Percentiles rank a stretch among this genome's conserved stretches.
phyloP scores from a whole-genome alignment of 225 moss, liverwort and hornwort species.

The Sphagnum contortum region DNA sequence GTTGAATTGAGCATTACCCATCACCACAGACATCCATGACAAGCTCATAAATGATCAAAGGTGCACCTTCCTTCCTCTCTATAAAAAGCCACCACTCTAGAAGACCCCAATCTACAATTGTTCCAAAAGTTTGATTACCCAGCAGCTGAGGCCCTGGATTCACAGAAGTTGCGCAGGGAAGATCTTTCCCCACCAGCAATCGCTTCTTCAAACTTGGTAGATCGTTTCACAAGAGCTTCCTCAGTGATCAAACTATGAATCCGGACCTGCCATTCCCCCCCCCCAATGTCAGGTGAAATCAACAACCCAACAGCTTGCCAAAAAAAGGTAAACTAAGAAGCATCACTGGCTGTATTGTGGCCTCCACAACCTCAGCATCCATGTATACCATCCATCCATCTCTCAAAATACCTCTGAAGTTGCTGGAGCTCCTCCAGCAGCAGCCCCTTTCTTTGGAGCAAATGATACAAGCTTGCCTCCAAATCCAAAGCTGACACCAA shows the following conservation, averaged over 20 bases:
- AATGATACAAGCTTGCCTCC: constrained; percentile 87
- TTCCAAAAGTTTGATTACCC: constrained; percentile 21
- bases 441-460: constrained; percentile 40
- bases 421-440: constrained; percentile 12
- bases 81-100: too few relatives aligned
- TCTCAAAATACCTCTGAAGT: constrained; percentile 51
- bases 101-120: too few relatives aligned
- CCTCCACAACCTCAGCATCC: too few relatives aligned
- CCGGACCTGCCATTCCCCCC: constrained; percentile 38
- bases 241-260: constrained; percentile 75
- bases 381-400: too few relatives aligned
- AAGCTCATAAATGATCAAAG: too few relatives aligned
- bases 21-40: too few relatives aligned
- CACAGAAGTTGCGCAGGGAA: constrained; percentile 70
- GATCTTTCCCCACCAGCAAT: constrained; percentile 79
- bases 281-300: too few relatives aligned
- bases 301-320: too few relatives aligned
- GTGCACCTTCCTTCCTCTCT: too few relatives aligned
- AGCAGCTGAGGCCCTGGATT: constrained; percentile 52
- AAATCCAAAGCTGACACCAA: constrained; percentile 91
- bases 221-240: constrained; percentile 82
- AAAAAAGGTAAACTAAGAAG: too few relatives aligned
- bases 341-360: too few relatives aligned
- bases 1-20: too few relatives aligned
- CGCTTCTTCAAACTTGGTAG: constrained; percentile 78